Evolutionary conservation across 2,329 filamentous ascomycete genomes (phyloP).

Genomic region (Fonsecaea monophora): DNA sequence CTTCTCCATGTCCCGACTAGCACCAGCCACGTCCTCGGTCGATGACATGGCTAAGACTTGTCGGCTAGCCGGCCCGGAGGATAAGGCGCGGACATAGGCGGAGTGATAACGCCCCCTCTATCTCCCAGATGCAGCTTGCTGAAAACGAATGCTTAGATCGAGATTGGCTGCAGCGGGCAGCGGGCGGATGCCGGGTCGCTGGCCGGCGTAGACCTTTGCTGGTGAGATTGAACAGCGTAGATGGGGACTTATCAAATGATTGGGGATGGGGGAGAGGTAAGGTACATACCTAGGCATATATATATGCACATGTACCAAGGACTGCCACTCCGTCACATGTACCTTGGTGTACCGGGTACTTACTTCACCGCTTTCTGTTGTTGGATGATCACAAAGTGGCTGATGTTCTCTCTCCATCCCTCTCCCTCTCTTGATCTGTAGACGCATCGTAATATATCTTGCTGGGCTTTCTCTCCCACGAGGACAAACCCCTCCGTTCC

Average conservation of each 20-base stretch:
- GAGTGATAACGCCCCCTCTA: constrained; percentile 2
- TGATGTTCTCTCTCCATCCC: no score
- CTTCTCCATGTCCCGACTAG: background rate
- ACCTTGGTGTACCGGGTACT: background rate
- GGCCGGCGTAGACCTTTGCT: background rate
- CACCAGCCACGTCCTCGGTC: background rate
- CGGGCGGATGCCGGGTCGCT: constrained; percentile 14
- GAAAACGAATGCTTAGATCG: constrained; percentile 11
- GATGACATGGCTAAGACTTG: background rate
- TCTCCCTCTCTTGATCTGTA: background rate
- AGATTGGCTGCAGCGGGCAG: constrained; percentile 16
- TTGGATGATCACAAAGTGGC: background rate
- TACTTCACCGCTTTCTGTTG: constrained; percentile 16
- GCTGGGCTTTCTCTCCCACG: no score
- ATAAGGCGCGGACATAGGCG: constrained; percentile 15
- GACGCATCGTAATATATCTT: background rate
- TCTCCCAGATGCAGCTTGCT: constrained; percentile 7
- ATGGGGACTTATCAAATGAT: background rate
- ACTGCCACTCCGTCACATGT: background rate
- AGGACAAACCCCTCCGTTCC: no score
- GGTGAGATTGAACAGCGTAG: background rate
- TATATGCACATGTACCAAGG: constrained; percentile 3
- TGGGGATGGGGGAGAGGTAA: background rate
- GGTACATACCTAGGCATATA: background rate
- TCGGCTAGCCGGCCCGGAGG: background rate